Conservation (phyloP, 163 green algal species). For the Trebouxiophyceae sp. region DNA sequence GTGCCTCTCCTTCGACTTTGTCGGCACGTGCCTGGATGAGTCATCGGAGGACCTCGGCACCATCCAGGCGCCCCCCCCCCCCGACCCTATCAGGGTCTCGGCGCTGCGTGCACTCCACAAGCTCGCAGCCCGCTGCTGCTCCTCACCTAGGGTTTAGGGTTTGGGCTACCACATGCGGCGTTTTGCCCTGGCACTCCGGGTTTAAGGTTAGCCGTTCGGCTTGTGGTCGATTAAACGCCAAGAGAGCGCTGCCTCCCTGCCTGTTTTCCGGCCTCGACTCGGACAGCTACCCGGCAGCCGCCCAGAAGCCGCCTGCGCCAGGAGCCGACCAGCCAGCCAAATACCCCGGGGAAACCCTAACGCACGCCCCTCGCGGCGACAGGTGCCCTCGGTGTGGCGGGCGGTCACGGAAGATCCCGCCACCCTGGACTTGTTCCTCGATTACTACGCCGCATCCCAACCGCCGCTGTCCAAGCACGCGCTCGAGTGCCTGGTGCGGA, state of each 20-base stretch:
- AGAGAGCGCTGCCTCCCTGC: too few species aligned
- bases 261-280: too few species aligned
- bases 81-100: background rate
- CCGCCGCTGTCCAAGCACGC: slow-evolving; percentile 76
- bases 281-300: too few species aligned
- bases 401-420: slow-evolving; percentile 71
- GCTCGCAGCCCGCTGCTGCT: too few species aligned
- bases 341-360: too few species aligned
- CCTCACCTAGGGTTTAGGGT: too few species aligned
- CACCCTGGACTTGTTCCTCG: slow-evolving; percentile 79
- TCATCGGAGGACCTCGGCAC: slow-evolving; percentile 89
- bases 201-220: too few species aligned
- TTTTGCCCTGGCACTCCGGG: too few species aligned
- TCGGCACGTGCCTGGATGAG: slow-evolving; percentile 95
- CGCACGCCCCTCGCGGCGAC: slow-evolving; percentile 1
- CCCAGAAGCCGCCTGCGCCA: too few species aligned
- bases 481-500: slow-evolving; percentile 92
- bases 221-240: too few species aligned
- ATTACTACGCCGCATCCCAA: slow-evolving; percentile 72
- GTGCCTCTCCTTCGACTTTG: slow-evolving; percentile 97
- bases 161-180: background rate
- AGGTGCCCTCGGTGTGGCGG: slow-evolving; percentile 84
- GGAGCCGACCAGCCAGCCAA: too few species aligned
- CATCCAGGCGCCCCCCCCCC: slow-evolving; percentile 78
- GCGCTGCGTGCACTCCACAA: too few species aligned